phyloP scores from a whole-genome alignment of 1,284 basidiomycete genomes.

The Veloporphyrellus conicus region DNA sequence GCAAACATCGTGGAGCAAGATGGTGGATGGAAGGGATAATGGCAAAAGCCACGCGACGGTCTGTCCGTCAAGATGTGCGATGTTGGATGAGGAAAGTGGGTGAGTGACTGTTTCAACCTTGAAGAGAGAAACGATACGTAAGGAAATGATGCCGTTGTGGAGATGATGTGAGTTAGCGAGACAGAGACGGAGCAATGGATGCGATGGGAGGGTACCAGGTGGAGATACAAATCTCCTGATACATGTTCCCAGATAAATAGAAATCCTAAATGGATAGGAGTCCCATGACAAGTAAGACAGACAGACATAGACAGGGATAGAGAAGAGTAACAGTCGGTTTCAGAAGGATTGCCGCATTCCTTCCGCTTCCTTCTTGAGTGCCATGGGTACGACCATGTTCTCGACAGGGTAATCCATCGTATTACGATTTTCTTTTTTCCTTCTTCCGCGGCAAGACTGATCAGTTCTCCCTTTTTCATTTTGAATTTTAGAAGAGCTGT shows the following conservation, averaged over 20 bases:
- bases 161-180: slow-evolving; percentile 30
- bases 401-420: slow-evolving; percentile 21
- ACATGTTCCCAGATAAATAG: slow-evolving; percentile 34
- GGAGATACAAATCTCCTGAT: slow-evolving; percentile 26
- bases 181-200: slow-evolving; percentile 20
- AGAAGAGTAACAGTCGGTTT: slow-evolving; percentile 16
- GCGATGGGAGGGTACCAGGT: slow-evolving; percentile 24
- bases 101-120: slow-evolving; percentile 14
- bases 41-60: slow-evolving; percentile 16
- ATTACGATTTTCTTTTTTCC: slow-evolving; percentile 1
- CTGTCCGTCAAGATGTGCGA: slow-evolving; percentile 23
- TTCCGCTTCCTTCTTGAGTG: slow-evolving; percentile 16
- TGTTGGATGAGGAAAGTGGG: slow-evolving; percentile 11
- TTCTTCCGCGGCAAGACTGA: slow-evolving; percentile 10
- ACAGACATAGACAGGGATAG: slow-evolving; percentile 10
- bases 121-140: slow-evolving; percentile 19
- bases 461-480: slow-evolving; percentile 3
- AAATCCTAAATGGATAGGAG: slow-evolving; percentile 28
- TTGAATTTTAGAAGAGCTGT: slow-evolving; percentile 6
- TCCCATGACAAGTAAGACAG: slow-evolving; percentile 28
- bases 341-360: slow-evolving; percentile 17
- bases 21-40: slow-evolving; percentile 11
- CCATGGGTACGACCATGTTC: slow-evolving; percentile 21
- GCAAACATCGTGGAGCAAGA: slow-evolving; percentile 14
- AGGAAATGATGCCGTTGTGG: slow-evolving; percentile 31